These are phyloP conservation scores for Colletotrichum gloeosporioides DNA, from an alignment of 2,329 filamentous ascomycete species.

Conservation along the genomic window DNA sequence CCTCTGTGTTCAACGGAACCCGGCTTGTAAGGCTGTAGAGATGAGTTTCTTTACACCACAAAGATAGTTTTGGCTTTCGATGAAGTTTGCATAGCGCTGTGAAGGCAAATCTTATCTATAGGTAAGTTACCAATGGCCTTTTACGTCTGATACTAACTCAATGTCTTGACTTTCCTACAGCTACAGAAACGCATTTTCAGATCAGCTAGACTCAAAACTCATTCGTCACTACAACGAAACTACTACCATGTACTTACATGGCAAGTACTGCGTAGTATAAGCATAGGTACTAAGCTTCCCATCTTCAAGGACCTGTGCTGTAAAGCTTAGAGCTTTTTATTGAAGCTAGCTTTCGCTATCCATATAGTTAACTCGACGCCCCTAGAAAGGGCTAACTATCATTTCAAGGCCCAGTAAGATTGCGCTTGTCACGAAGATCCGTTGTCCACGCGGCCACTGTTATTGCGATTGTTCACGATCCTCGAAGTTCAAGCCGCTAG, in stretches of 20 bases:
- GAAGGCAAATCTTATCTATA: neutral
- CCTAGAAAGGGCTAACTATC: fast-evolving
- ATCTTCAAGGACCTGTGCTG: neutral
- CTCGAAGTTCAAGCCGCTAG: neutral
- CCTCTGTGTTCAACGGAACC: neutral
- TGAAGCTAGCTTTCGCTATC: neutral
- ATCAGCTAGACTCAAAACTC: neutral
- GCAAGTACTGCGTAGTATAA: neutral
- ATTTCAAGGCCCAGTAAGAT: neutral
- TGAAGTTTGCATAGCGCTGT: neutral
- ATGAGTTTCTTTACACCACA: neutral
- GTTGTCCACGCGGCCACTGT: fast-evolving
- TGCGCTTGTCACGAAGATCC: neutral
- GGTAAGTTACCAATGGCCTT: no score
- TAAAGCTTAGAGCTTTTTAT: neutral
- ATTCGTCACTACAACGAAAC: neutral
- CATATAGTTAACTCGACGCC: neutral
- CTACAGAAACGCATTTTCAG: neutral
- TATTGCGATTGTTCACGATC: neutral
- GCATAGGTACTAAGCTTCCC: neutral
- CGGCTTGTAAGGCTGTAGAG: neutral
- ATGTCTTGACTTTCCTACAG: neutral
- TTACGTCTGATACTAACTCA: neutral
- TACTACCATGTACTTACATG: neutral
- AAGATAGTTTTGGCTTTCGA: neutral